These are phyloP conservation scores for Claviceps purpurea DNA, from an alignment of 2,329 filamentous ascomycete species.

Conservation along the genomic window DNA sequence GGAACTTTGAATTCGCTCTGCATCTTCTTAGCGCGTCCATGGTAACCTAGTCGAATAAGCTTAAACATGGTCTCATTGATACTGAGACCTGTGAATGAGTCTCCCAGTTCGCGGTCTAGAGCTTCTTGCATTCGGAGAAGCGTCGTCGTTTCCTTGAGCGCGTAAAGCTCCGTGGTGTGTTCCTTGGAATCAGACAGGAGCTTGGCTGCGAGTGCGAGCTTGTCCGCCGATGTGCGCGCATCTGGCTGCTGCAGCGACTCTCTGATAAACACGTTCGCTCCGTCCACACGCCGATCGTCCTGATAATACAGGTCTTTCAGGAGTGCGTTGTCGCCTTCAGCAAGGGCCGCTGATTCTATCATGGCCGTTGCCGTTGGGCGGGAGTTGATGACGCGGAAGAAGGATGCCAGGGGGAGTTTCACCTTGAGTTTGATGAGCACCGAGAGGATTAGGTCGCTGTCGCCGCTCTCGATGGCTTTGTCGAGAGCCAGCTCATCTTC, in stretches of 20 bases:
- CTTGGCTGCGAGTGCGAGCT: constrained; percentile 75
- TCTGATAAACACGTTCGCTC: constrained; percentile 72
- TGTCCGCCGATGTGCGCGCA: constrained; percentile 60
- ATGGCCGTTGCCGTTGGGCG: constrained; percentile 78
- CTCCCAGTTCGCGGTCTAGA: constrained; percentile 71
- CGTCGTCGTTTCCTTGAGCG: constrained; percentile 66
- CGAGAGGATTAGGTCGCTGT: constrained; percentile 83
- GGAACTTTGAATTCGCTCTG: constrained; percentile 86
- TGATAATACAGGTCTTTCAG: constrained; percentile 97
- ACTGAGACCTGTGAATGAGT: constrained; percentile 67
- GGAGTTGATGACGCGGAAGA: constrained; percentile 83
- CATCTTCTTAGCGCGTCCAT: constrained; percentile 74
- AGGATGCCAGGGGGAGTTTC: constrained; percentile 77
- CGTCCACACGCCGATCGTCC: constrained; percentile 80
- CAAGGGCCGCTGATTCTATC: constrained; percentile 66
- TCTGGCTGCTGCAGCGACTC: constrained; percentile 69
- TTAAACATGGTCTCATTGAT: constrained; percentile 89
- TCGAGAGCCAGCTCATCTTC: constrained; percentile 90
- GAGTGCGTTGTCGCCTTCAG: constrained; percentile 59
- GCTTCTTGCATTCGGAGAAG: constrained; percentile 76
- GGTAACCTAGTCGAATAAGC: constrained; percentile 68
- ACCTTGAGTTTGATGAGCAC: constrained; percentile 81
- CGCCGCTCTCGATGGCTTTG: constrained; percentile 91
- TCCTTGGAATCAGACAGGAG: constrained; percentile 77
- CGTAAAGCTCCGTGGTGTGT: constrained; percentile 55